A percentile compares a stretch with the other conserved stretches of the same genome.
Evolutionary conservation across 179 eudicot genomes (phyloP).

Genomic region (Beta macrorhiza): DNA sequence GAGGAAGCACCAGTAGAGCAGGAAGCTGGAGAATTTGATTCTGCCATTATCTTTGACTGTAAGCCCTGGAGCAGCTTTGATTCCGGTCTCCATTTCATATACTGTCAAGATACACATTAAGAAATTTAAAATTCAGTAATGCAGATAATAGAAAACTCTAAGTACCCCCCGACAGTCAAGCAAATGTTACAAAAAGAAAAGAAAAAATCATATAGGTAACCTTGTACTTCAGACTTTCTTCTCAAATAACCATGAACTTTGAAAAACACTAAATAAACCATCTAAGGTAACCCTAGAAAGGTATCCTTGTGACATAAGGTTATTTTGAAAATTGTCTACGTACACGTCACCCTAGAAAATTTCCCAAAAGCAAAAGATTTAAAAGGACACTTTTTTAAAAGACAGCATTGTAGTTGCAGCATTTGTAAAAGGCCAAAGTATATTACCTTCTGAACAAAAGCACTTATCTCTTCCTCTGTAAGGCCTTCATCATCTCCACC

Average conservation of each 20-base stretch:
- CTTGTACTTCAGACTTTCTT: too few species aligned
- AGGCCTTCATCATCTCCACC: slow-evolving; percentile 72
- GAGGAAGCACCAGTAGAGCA: slow-evolving; percentile 41
- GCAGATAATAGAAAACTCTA: too few species aligned
- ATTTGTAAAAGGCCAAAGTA: slow-evolving; percentile 3
- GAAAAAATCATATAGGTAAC: too few species aligned
- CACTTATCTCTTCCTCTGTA: slow-evolving; percentile 77
- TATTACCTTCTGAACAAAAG: slow-evolving; percentile 50
- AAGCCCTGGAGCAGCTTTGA: slow-evolving; percentile 45
- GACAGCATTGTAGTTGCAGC: background rate
- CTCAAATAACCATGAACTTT: too few species aligned
- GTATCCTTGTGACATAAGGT: too few species aligned
- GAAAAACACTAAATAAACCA: too few species aligned
- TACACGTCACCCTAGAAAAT: too few species aligned
- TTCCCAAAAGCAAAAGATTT: too few species aligned
- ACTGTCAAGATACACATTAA: slow-evolving; percentile 34
- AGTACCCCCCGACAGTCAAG: too few species aligned
- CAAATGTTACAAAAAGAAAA: too few species aligned
- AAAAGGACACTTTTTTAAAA: background rate
- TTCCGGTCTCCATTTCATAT: slow-evolving; percentile 54
- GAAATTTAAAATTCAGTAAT: background rate
- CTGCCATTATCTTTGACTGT: slow-evolving; percentile 35
- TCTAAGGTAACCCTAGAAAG: too few species aligned
- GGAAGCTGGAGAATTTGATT: slow-evolving; percentile 37
- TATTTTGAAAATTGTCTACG: too few species aligned